Percentiles rank a stretch among this genome's conserved stretches.
phyloP scores from a whole-genome alignment of 768 basidiomycete genomes.

The Mycena amicta region DNA sequence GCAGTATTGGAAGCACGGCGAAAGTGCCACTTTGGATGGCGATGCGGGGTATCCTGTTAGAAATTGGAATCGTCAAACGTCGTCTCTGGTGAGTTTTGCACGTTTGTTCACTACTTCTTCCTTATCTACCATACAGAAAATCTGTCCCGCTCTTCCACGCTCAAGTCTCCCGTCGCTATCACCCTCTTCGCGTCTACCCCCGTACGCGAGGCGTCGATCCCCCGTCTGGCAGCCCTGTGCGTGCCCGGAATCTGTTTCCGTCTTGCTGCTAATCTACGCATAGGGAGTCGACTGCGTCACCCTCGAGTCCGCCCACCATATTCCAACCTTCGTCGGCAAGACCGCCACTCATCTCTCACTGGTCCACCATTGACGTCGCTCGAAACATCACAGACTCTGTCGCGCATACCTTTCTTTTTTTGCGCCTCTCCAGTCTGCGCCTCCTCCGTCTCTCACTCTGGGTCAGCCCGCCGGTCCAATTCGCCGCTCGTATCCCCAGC shows the following conservation, averaged over 20 bases:
- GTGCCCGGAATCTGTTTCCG: no score
- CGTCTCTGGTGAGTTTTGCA: slow-evolving; percentile 41
- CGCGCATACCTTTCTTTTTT: slow-evolving; percentile 43
- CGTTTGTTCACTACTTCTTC: no score
- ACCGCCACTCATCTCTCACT: slow-evolving; percentile 46
- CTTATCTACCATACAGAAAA: slow-evolving; percentile 35
- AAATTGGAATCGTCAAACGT: slow-evolving; percentile 45
- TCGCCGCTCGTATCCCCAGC: no score
- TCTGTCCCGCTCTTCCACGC: slow-evolving; percentile 34
- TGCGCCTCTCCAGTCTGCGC: slow-evolving; percentile 46
- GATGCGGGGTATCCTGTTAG: slow-evolving; percentile 41
- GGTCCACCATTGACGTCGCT: slow-evolving; percentile 52
- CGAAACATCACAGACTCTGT: slow-evolving; percentile 44
- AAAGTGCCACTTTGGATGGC: slow-evolving; percentile 42
- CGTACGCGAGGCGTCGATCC: no score
- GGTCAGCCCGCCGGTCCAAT: no score
- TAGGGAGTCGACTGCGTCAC: no score
- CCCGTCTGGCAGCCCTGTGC: no score
- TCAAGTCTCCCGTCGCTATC: slow-evolving; percentile 40
- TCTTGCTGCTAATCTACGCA: no score
- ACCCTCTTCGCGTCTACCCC: slow-evolving; percentile 43
- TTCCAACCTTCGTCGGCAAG: slow-evolving; percentile 50
- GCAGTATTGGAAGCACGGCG: slow-evolving; percentile 46
- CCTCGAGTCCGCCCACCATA: slow-evolving; percentile 40
- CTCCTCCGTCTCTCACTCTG: no score